Base-by-base conservation (phyloP, 1,284 basidiomycete species). In the Amylostereum areolatum region DNA sequence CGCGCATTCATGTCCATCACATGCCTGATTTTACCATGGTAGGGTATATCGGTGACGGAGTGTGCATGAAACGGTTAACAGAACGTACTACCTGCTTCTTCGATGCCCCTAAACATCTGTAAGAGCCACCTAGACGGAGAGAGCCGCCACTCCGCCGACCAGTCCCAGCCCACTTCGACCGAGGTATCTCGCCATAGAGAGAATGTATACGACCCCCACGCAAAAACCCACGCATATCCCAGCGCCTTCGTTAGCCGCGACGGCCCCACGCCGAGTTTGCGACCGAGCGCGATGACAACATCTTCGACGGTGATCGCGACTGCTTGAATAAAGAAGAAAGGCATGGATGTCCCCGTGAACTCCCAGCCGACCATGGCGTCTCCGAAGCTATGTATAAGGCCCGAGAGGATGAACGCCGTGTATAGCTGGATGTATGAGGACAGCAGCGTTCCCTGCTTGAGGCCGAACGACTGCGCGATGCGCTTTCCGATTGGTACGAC, bases 381-480 rank as follows among this genome's bases (percentile, higher is more conserved):
- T 18, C 56, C 54, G 35, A 47, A 37, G 45, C 52, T 55, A 48
- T 68, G 66, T 18, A 62, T 56, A 10, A 67, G n/a, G 8, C 60
- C 62, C 0, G 67, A 66, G 31, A 67, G 35, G 28, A 62, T 49
- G 58, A 69, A 68, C 5, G 57, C 63, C 28, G 58, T 49, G 51
- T 64, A 66, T 11, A 69, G 60, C 47, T 68, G 66, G 8, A 56
- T 59, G 51, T 66, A 65, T 4, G 60, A 60, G 0, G 66, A 66
- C 9, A 41, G 43, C 12, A 50, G 50, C 0, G 57, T 53, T 6
- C 64, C 62, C 0, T 49, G 51, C 9, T 51, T 52, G 46, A 62
- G 57, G 2, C 53, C 46, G 24, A 59, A 34, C 7, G 43, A n/a
- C 8, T 52, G 55, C 4, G 54, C 48, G 29, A 54, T 45, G 7